Base-by-base conservation (phyloP, 352 stramenopile genomes). In the Phytophthora crassamura region DNA sequence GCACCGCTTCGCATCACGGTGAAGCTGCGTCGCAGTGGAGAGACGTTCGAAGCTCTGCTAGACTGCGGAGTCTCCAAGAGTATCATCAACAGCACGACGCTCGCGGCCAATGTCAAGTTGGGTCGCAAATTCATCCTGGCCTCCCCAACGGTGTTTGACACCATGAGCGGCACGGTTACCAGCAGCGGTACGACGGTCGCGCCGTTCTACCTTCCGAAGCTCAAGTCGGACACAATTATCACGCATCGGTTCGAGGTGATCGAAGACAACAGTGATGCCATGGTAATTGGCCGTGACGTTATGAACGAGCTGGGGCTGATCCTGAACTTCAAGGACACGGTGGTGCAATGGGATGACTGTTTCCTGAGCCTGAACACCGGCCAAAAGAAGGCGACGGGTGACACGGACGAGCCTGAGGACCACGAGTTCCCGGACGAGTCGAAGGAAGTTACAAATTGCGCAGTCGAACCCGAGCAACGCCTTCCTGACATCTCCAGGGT, bases 191-290 rank as follows among this genome's bases (percentile, higher is more conserved):
- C 39, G 16, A 54, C 39, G 3, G 42, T 57, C 4, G 15, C 15
- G 2, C 20, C 45, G 18, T 53, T 59, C 15, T 8, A 12, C 2
- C 7, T 59, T 4, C 30, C 40, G 4, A 32, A 49, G 5, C 35
- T 63, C 6, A 58, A 57, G 4, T 5, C 38, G 12, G 39, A 35
- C 12, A 34, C 58, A 15, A 35, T 53, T 33, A 66, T 53, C 30
- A 54, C 36, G 14, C 47, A 66, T 14, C 36, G 39, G 4, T 53
- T 66, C 10, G 58, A 66, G 12, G 47, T 54, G 15, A 39, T 59
- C 14, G 22, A 63, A 5, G 18, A 51, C 32, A 46, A 40, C 25
- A 28, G 8, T 0, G 58, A 66, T 16, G 48, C 28, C 7, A 66
- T 66, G 47, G 38, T 59, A 1, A 53, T 66, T 18, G 58, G 33